Percentiles rank a stretch among this genome's conserved stretches.
Conservation (phyloP, 805 yeast genomes). For the Barnettozyma pratensis region DNA sequence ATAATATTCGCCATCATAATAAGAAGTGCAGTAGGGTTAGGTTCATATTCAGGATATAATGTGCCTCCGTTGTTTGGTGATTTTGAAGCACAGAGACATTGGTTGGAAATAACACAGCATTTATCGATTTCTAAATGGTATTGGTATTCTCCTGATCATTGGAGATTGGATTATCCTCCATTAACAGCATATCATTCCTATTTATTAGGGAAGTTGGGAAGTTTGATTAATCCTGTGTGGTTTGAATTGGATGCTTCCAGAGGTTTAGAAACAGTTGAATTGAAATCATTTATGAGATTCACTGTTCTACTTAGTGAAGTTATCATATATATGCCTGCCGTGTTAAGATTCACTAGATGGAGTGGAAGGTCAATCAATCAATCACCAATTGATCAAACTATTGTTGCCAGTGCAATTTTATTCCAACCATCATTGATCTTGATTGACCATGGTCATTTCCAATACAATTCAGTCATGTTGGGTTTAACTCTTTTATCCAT, state of each 20-base stretch:
- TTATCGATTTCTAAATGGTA: constrained; percentile 81
- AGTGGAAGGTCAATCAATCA: constrained; percentile 54
- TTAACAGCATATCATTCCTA: constrained; percentile 91
- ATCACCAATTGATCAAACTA: constrained; percentile 70
- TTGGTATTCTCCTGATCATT: constrained; percentile 79
- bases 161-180: constrained; percentile 98
- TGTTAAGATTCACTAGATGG: constrained; percentile 64
- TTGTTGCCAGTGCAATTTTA: constrained; percentile 72
- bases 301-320: constrained; percentile 76
- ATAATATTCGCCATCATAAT: constrained; percentile 69
- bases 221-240: constrained; percentile 62
- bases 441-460: constrained; percentile 97
- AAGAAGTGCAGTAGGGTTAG: constrained; percentile 82
- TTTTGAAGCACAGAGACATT: constrained; percentile 96
- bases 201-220: constrained; percentile 70
- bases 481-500: constrained; percentile 74
- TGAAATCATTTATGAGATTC: constrained; percentile 82
- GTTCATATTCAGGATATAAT: constrained; percentile 73
- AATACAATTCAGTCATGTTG: constrained; percentile 90
- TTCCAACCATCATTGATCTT: constrained; percentile 79
- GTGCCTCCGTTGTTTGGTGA: constrained; percentile 87
- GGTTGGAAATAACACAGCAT: constrained; percentile 88
- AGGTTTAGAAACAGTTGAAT: constrained; percentile 60
- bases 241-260: constrained; percentile 68
- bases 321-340: constrained; percentile 72